A percentile compares a stretch with the other conserved stretches of the same genome.
phyloP scores from a whole-genome alignment of 2,329 filamentous ascomycete genomes.

The Bipolaris zeicola region DNA sequence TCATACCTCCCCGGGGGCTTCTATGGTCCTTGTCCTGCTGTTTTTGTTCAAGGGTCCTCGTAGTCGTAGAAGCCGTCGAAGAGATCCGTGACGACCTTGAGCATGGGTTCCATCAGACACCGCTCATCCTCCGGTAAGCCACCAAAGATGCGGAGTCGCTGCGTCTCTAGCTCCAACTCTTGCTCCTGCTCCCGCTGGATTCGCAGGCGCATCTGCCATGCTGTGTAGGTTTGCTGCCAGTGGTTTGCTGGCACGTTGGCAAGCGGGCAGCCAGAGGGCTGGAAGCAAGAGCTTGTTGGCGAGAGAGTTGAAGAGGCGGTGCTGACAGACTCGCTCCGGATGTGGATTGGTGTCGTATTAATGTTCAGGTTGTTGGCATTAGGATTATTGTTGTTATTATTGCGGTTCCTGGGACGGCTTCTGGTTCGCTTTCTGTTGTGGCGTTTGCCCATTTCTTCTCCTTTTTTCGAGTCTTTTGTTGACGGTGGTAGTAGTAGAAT shows the following conservation, averaged over 20 bases:
- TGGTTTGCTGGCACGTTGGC: conserved; percentile 30
- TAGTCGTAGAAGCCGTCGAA: conserved; percentile 54
- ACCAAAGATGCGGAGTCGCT: conserved; percentile 52
- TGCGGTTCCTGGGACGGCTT: conserved; percentile 50
- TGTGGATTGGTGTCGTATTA: conserved; percentile 31
- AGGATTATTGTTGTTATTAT: conserved; percentile 22
- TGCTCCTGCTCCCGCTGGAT: conserved; percentile 39
- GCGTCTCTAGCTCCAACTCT: conserved; percentile 39
- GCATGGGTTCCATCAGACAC: conserved; percentile 52
- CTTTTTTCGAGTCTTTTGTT: conserved; percentile 4
- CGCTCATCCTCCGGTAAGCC: conserved; percentile 51
- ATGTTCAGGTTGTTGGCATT: conserved; percentile 2
- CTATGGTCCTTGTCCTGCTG: no score
- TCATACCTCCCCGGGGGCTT: no score
- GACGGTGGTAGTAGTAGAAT: not conserved
- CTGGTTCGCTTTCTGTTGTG: conserved; percentile 53
- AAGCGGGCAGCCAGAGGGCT: conserved; percentile 22
- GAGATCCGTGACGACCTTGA: conserved; percentile 54
- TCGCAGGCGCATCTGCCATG: conserved; percentile 45
- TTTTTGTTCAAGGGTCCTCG: conserved; percentile 46
- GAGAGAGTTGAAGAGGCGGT: conserved; percentile 33
- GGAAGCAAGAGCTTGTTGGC: conserved; percentile 31
- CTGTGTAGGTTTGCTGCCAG: conserved; percentile 47
- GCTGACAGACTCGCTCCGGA: conserved; percentile 38
- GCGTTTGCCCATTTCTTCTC: conserved; percentile 48